phyloP scores from a whole-genome alignment of 306 rosid species.

The Prunus campanulata region DNA sequence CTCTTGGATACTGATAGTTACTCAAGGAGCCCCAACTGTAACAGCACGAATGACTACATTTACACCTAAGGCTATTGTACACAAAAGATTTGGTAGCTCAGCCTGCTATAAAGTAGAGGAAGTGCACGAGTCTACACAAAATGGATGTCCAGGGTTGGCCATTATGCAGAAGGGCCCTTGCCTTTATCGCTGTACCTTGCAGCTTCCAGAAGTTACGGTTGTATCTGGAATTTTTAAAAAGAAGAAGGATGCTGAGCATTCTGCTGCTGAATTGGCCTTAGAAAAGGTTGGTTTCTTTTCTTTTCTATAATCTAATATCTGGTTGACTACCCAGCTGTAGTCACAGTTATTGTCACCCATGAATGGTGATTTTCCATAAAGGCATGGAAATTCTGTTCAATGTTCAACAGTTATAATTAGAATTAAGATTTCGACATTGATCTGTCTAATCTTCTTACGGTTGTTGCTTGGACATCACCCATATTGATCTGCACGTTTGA shows the following conservation, averaged over 20 bases:
- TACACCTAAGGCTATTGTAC: conserved; percentile 74
- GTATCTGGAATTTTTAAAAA: conserved; percentile 66
- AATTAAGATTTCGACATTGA: neutral
- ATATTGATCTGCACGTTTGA: neutral
- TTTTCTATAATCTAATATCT: neutral
- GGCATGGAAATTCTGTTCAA: neutral
- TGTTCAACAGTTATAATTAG: neutral
- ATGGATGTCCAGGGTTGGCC: conserved; percentile 72
- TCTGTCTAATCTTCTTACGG: neutral
- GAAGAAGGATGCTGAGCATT: conserved; percentile 96
- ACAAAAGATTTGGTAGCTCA: conserved; percentile 54
- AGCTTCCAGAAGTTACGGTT: conserved; percentile 73
- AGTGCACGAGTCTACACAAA: conserved; percentile 53
- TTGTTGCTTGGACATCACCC: neutral
- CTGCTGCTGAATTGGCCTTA: conserved; percentile 85
- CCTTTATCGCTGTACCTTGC: conserved; percentile 70
- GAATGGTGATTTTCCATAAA: neutral
- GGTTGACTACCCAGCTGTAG: neutral
- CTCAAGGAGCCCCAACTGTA: conserved; percentile 27
- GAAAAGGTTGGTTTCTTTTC: conserved; percentile 53
- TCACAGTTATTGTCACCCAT: neutral
- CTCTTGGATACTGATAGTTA: conserved; percentile 49
- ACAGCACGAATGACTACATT: conserved; percentile 31
- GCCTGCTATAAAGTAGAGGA: conserved; percentile 71
- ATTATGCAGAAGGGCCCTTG: conserved; percentile 57